Percentiles rank a stretch among this genome's conserved stretches.
Evolutionary conservation across 2,329 filamentous ascomycete genomes (phyloP).

Genomic region (Ophiosphaerella herpotricha): DNA sequence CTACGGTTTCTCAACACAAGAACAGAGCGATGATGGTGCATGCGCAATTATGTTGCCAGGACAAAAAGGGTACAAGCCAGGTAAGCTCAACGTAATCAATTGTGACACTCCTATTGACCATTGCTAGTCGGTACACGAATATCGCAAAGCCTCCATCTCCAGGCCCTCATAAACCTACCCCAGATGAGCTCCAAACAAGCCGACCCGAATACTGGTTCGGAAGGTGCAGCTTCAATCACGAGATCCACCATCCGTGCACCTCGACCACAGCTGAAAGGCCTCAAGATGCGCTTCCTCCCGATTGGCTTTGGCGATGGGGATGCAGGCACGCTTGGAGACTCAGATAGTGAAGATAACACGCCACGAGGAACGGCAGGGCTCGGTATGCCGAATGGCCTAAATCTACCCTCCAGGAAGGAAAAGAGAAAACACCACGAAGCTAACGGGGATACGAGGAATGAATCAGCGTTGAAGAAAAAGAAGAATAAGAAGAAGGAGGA

Average conservation of each 20-base stretch:
- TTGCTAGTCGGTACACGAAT: conserved; percentile 44
- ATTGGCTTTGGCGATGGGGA: conserved; percentile 61
- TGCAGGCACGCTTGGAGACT: conserved; percentile 49
- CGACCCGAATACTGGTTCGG: conserved; percentile 46
- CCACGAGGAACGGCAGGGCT: conserved; percentile 24
- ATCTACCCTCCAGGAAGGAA: conserved; percentile 32
- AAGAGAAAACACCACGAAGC: conserved; percentile 48
- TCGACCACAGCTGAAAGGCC: conserved; percentile 68
- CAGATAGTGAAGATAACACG: conserved; percentile 52
- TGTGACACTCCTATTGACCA: conserved; percentile 9
- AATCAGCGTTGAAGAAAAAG: conserved; percentile 45
- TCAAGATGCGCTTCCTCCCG: conserved; percentile 70
- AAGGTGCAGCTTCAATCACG: conserved; percentile 49
- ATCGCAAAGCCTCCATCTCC: conserved; percentile 67
- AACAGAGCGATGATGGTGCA: conserved; percentile 57
- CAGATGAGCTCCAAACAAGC: conserved; percentile 48
- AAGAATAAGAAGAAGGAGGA: conserved; percentile 43
- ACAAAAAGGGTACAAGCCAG: conserved; percentile 58
- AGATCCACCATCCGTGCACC: conserved; percentile 57
- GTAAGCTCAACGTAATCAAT: conserved; percentile 49
- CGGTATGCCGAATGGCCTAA: conserved; percentile 28
- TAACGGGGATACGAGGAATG: conserved; percentile 30
- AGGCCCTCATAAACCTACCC: conserved; percentile 63
- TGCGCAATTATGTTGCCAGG: conserved; percentile 67
- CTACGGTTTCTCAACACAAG: conserved; percentile 62